Conservation (phyloP, 2,329 filamentous ascomycete genomes). For the Fusarium nisikadoi region DNA sequence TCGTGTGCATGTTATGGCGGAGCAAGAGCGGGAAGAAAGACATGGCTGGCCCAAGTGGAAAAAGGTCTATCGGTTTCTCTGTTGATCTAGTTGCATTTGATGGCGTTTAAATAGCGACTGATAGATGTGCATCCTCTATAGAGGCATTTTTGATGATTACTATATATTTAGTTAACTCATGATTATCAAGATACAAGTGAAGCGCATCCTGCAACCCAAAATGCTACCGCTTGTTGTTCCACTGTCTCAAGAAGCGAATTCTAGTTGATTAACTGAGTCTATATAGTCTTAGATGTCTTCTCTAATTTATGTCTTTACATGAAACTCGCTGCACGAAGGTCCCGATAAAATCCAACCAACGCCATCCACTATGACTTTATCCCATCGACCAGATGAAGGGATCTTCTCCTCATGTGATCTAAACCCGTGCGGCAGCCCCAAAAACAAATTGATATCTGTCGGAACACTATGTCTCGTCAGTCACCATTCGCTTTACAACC, state of each 20-base stretch:
- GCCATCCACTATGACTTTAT: not conserved
- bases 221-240: too few species aligned
- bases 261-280: not conserved
- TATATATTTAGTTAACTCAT: too few species aligned
- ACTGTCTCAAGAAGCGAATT: too few species aligned
- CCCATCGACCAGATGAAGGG: not conserved
- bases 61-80: constrained; percentile 76
- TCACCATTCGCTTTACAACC: rapidly evolving
- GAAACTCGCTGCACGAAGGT: not conserved
- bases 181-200: too few species aligned
- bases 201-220: too few species aligned
- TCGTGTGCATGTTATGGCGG: constrained; percentile 79
- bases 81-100: constrained; percentile 53
- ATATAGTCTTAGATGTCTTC: not conserved
- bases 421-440: constrained; percentile 1
- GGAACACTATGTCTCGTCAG: not conserved
- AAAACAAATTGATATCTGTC: not conserved
- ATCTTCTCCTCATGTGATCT: not conserved
- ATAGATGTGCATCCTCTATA: rapidly evolving
- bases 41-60: constrained; percentile 81
- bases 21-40: constrained; percentile 81
- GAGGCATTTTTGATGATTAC: too few species aligned
- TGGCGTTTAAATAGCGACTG: not conserved
- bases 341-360: not conserved
- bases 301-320: not conserved